A percentile compares a stretch with the other conserved stretches of the same genome.
Conservation (phyloP, 352 stramenopile species). For the Globisporangium cystogenes region DNA sequence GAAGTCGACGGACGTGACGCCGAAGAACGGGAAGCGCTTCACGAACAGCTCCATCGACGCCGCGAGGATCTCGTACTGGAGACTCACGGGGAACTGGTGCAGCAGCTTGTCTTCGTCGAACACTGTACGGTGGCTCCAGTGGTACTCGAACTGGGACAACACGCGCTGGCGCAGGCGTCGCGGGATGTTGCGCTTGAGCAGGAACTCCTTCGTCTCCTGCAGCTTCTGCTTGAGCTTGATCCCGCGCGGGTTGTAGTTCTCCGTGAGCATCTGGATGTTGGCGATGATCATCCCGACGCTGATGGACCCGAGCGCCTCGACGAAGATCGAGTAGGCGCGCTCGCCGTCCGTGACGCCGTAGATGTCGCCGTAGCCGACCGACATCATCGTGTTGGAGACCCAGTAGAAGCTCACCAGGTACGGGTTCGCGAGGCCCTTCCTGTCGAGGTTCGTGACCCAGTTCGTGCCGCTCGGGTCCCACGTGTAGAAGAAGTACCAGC, state of each 20-base stretch:
- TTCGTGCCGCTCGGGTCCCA: slow-evolving; percentile 64
- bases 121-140: slow-evolving; percentile 63
- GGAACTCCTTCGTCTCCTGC: slow-evolving; percentile 77
- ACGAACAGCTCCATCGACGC: slow-evolving; percentile 76
- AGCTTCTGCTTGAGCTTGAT: slow-evolving; percentile 71
- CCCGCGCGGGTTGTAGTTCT: slow-evolving; percentile 85
- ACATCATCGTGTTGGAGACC: slow-evolving; percentile 93
- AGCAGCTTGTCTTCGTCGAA: slow-evolving; percentile 74
- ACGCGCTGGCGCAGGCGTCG: slow-evolving; percentile 56
- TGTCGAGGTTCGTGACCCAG: slow-evolving; percentile 57
- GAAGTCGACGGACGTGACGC: slow-evolving; percentile 68
- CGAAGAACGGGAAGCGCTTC: slow-evolving; percentile 72
- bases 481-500: slow-evolving; percentile 81
- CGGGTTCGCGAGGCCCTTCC: slow-evolving; percentile 41
- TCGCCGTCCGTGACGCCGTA: slow-evolving; percentile 74
- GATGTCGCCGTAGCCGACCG: slow-evolving; percentile 90
- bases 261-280: slow-evolving; percentile 90
- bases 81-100: slow-evolving; percentile 52
- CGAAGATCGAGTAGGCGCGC: slow-evolving; percentile 80
- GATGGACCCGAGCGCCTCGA: slow-evolving; percentile 78
- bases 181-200: slow-evolving; percentile 64
- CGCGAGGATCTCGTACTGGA: slow-evolving; percentile 78
- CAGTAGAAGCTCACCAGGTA: slow-evolving; percentile 92
- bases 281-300: slow-evolving; percentile 91
- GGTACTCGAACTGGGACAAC: slow-evolving; percentile 79